Conservation (phyloP, 1,139 yeast genomes). For the Scheffersomyces lignicola region DNA sequence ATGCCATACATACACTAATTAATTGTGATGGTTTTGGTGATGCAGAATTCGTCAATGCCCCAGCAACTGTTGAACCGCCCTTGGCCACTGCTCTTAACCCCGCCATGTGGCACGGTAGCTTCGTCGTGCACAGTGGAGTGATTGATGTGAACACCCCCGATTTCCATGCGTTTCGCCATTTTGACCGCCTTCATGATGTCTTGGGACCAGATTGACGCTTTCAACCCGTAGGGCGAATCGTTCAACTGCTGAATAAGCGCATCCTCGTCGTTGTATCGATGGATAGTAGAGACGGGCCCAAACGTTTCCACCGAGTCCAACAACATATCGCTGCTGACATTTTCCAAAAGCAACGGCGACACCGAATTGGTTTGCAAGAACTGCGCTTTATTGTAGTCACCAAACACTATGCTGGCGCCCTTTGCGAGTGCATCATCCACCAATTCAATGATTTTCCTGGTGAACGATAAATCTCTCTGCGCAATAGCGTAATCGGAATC, state of each 20-base stretch:
- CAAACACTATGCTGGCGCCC: conserved; percentile 40
- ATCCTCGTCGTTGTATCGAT: conserved; percentile 32
- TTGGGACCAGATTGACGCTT: conserved; percentile 56
- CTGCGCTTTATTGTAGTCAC: conserved; percentile 14
- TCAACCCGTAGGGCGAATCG: conserved; percentile 43
- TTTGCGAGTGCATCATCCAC: conserved; percentile 41
- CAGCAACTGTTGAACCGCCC: conserved; percentile 53
- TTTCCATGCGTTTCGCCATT: conserved; percentile 36
- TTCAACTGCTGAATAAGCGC: conserved; percentile 30
- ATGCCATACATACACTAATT: too few relatives aligned
- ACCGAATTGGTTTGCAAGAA: conserved; percentile 12
- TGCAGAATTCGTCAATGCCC: conserved; percentile 49
- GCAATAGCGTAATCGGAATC: conserved; percentile 23
- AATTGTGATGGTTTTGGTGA: conserved; percentile 38
- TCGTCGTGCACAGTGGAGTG: conserved; percentile 50
- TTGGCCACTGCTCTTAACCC: conserved; percentile 49
- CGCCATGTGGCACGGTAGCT: conserved; percentile 56
- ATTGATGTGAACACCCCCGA: conserved; percentile 56
- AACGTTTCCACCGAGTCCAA: conserved; percentile 41
- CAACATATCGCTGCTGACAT: conserved; percentile 32
- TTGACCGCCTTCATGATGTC: conserved; percentile 40
- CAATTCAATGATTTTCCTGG: conserved; percentile 23
- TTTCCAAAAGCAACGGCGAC: conserved; percentile 34
- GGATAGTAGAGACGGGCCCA: conserved; percentile 48
- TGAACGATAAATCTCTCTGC: conserved; percentile 30